Percentiles rank a stretch among this genome's conserved stretches.
These are phyloP conservation scores for Haberlea rhodopensis DNA, from an alignment of 257 asterid species.

Conservation along the genomic window DNA sequence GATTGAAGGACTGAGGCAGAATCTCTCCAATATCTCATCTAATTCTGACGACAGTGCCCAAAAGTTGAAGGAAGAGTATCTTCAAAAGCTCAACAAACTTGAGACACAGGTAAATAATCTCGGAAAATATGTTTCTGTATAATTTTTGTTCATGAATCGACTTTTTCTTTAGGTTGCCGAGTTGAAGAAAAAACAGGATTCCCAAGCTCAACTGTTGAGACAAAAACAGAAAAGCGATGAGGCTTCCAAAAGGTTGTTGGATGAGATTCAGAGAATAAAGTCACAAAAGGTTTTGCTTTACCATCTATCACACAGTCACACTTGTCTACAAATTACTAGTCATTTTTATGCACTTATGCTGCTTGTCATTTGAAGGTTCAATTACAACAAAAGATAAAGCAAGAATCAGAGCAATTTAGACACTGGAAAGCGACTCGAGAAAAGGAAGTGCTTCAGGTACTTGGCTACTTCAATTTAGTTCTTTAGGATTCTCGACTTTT, in stretches of 20 bases:
- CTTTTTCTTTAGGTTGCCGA: slow-evolving; percentile 64
- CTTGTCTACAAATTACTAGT: slow-evolving; percentile 10
- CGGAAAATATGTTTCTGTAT: neutral
- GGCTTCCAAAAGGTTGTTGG: slow-evolving; percentile 79
- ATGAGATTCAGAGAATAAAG: slow-evolving; percentile 94
- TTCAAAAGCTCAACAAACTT: slow-evolving; percentile 85
- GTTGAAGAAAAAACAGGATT: slow-evolving; percentile 95
- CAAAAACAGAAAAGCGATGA: slow-evolving; percentile 97
- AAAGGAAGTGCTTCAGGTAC: slow-evolving; percentile 97
- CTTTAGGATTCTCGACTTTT: neutral
- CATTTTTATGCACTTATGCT: slow-evolving; percentile 26
- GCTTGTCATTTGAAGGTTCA: slow-evolving; percentile 61
- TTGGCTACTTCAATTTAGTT: slow-evolving; percentile 6
- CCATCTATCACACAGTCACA: slow-evolving; percentile 17
- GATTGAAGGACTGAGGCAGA: slow-evolving; percentile 75
- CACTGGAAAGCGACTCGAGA: slow-evolving; percentile 94
- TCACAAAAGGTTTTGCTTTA: slow-evolving; percentile 64
- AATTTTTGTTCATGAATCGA: slow-evolving; percentile 21
- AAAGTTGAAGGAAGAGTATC: slow-evolving; percentile 86
- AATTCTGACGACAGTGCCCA: slow-evolving; percentile 92
- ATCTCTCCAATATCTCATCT: slow-evolving; percentile 62
- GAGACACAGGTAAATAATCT: slow-evolving; percentile 67
- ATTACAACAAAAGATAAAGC: slow-evolving; percentile 96
- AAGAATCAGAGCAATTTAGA: slow-evolving; percentile 97
- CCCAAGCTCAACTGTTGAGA: slow-evolving; percentile 91